Base-by-base conservation (phyloP, 1,139 yeast genomes). In the Pichia sp. region DNA sequence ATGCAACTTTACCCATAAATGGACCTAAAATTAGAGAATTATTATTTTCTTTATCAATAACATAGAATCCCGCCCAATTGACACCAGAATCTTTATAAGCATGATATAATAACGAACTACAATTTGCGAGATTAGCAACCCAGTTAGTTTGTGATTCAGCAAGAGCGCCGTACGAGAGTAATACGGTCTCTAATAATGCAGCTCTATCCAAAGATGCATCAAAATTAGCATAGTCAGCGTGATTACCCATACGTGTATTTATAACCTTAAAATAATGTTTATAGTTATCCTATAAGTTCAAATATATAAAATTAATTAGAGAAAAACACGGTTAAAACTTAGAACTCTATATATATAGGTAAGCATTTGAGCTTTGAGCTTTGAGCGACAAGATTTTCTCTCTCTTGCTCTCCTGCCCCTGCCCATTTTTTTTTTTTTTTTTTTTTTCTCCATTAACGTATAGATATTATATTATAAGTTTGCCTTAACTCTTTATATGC, bases 1-100 rank as follows among this genome's bases (percentile, higher is more conserved):
- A 92, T 0, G 97, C 97, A 3, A 92, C 97, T 62, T 87, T 87
- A 1, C 98, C 98, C 63, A 87, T 96, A 62, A 92, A 92, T 8
- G 98, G 98, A 0, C 95, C 98, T 39, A 92, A 69, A 30, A 87
- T 73, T 45, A 92, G 69, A 55, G 74, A 78, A 0, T 59, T 42
- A 0, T 60, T 52, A n/a, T 60, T 59, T 9, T 55, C 55, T 6
- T 66, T 64, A 43, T 74, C 71, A 37, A 64, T 53, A 1, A 86
- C 77, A 58, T 92, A 92, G 60, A 92, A 89, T 0, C 98, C 98
- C 0, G 95, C 78, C 98, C 98, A 92, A 61, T 92, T 92, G 23
- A 90, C 86, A 28, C 35, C 37, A 6, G 84, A 59, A 2, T 53
- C 51, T 49, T 77, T 81, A 64, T 86, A 90, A 12, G 87, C 92